Evolutionary conservation across 805 yeast species (phyloP), one percentile per base, ranked within the genome.

Genomic region (Candida succiphila): DNA sequence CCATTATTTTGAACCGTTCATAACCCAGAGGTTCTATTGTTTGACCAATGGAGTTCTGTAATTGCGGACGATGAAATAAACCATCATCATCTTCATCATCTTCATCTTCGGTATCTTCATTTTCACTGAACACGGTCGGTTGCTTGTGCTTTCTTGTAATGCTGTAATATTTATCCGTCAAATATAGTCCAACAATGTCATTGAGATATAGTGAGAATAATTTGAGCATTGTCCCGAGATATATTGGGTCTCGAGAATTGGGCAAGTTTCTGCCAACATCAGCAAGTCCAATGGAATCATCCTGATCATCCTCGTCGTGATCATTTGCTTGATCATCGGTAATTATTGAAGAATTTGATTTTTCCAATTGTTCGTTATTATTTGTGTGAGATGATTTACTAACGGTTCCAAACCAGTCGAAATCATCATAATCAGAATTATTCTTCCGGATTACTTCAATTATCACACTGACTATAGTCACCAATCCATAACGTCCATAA

Each of bases 361-460:
- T 26, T 15, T 30, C 35, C n/a, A 30, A 17, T 15, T 12, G 13
- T 12, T 14, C 33, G 2, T 24, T 32, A 4, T 15, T 31, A 20
- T 26, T 25, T 7, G 21, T 26, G 21, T 29, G 39, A 21, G 30
- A 34, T 18, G 38, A 42, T 15, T 32, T 41, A 12, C 19, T 19
- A 26, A 52, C 52, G 13, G 53, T 41, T 17, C 40, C 45, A 23
- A 56, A 46, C 60, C 62, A 55, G 38, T 57, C 62, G 35, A 58
- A 56, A 32, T 55, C 58, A 59, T 92, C 98, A 56, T 92, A 92
- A 53, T 92, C 98, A 0, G 95, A 83, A 54, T 92, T 92, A 52
- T 89, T 89, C 53, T 89, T 89, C 48, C 98, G 72, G 34, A 92
- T 89, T 28, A 89, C 72, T 58, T 89, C 98, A 42, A 92, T 89